A percentile compares a stretch with the other conserved stretches of the same genome.
These are phyloP conservation scores for Scytalidium lignicola DNA, from an alignment of 2,329 filamentous ascomycete species.

Conservation along the genomic window DNA sequence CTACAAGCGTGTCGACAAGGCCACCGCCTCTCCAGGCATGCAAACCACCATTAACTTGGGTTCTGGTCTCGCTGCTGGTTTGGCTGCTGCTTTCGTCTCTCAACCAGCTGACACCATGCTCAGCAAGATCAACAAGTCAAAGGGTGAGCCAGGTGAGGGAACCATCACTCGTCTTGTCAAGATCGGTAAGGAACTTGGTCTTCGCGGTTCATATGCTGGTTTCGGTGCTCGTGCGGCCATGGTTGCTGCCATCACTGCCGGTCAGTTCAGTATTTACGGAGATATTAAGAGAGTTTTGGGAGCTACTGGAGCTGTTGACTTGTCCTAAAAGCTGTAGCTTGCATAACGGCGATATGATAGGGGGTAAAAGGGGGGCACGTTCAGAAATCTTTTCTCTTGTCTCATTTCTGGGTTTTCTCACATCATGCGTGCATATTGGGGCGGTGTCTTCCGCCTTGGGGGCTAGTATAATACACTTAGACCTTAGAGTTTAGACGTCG, in stretches of 20 bases:
- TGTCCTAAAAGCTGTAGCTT: constrained; percentile 37
- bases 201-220: constrained; percentile 73
- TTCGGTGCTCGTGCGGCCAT: constrained; percentile 76
- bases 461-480: neutral
- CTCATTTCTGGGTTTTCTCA: constrained; percentile 4
- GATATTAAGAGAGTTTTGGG: constrained; percentile 65
- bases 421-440: constrained; percentile 18
- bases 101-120: constrained; percentile 94
- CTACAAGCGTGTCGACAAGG: constrained; percentile 68
- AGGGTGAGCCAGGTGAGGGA: constrained; percentile 80
- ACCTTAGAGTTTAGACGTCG: constrained; percentile 20
- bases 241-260: constrained; percentile 61
- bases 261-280: constrained; percentile 88
- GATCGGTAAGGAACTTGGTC: constrained; percentile 80
- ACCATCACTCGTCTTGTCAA: constrained; percentile 77
- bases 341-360: constrained; percentile 4
- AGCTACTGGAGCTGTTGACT: constrained; percentile 72
- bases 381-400: constrained; percentile 6
- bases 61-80: constrained; percentile 73
- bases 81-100: constrained; percentile 80
- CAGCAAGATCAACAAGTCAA: constrained; percentile 94
- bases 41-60: constrained; percentile 80
- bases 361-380: constrained; percentile 6
- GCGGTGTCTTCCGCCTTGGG: constrained; percentile 14
- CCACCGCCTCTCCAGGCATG: constrained; percentile 56